phyloP scores from a whole-genome alignment of 495 filamentous ascomycete species.

The Talaromyces trachyspermus region DNA sequence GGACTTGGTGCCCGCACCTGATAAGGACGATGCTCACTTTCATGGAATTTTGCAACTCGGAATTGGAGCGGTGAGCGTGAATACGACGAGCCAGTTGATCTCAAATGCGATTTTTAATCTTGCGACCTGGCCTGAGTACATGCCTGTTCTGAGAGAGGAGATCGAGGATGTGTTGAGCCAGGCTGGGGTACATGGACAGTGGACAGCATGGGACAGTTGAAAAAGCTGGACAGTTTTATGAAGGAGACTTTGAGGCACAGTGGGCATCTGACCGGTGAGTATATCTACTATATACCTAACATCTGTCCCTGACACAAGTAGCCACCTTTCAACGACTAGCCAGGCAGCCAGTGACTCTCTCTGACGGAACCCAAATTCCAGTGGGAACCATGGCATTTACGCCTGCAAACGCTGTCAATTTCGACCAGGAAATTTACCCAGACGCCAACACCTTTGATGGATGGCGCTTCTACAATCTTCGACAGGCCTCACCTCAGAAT shows the following conservation, averaged over 20 bases:
- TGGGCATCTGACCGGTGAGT: no score
- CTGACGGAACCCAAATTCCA: constrained; percentile 27
- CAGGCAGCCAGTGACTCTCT: constrained; percentile 19
- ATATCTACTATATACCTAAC: constrained; percentile 14
- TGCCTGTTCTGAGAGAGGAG: constrained; percentile 46
- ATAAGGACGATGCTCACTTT: no score
- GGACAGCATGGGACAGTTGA: constrained; percentile 32
- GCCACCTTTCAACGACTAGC: neutral
- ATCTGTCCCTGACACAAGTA: no score
- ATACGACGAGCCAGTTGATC: no score
- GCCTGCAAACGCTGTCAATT: constrained; percentile 27
- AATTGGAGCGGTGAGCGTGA: no score
- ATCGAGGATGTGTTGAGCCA: constrained; percentile 28
- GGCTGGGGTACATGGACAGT: constrained; percentile 25
- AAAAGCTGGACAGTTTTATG: constrained; percentile 49
- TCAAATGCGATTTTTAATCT: no score
- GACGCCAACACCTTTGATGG: constrained; percentile 37
- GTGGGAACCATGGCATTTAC: constrained; percentile 23
- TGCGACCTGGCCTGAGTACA: constrained; percentile 36
- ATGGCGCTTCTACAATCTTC: constrained; percentile 37
- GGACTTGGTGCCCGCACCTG: no score
- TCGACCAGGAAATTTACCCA: constrained; percentile 37
- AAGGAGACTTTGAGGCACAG: constrained; percentile 43
- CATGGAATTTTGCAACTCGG: no score
- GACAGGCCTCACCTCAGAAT: constrained; percentile 33